Conservation (phyloP, 225 moss, liverwort and hornwort species). For the Pleurozium schreberi region DNA sequence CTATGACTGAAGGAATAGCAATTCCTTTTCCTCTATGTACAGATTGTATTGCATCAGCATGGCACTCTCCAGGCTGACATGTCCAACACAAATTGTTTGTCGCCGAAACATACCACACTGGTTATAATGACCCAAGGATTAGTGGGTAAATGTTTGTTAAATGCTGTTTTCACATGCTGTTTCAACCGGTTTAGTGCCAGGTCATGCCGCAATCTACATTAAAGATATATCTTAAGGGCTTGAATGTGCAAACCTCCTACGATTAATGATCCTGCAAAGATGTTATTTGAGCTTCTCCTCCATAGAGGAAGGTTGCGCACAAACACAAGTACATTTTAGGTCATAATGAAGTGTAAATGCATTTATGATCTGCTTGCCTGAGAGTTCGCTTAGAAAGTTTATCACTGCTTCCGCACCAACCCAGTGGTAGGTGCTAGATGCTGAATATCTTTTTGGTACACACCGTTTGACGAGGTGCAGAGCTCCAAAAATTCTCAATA, state of each 20-base stretch:
- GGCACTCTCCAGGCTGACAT: background rate
- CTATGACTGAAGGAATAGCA: background rate
- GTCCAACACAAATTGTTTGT: background rate
- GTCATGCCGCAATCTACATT: background rate
- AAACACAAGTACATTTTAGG: background rate
- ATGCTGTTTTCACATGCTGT: no score
- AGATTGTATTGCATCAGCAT: background rate
- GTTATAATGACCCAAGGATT: background rate
- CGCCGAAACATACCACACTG: background rate
- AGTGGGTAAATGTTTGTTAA: no score
- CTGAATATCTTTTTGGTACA: slow-evolving; percentile 16
- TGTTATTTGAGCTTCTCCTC: background rate
- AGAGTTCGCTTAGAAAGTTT: slow-evolving; percentile 44
- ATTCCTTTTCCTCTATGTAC: no score
- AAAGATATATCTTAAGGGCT: no score
- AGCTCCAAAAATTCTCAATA: slow-evolving; percentile 53
- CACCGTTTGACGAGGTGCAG: slow-evolving; percentile 59
- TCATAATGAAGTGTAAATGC: background rate
- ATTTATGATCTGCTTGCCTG: slow-evolving; percentile 16
- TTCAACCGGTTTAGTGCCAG: background rate
- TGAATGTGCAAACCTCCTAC: background rate
- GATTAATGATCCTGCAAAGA: background rate
- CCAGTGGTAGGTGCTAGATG: slow-evolving; percentile 57
- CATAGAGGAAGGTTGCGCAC: background rate
- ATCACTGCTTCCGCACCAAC: slow-evolving; percentile 63